Percentiles rank a stretch among this genome's conserved stretches.
Evolutionary conservation across 345 rosid species (phyloP).

Genomic region (Salix udensis): DNA sequence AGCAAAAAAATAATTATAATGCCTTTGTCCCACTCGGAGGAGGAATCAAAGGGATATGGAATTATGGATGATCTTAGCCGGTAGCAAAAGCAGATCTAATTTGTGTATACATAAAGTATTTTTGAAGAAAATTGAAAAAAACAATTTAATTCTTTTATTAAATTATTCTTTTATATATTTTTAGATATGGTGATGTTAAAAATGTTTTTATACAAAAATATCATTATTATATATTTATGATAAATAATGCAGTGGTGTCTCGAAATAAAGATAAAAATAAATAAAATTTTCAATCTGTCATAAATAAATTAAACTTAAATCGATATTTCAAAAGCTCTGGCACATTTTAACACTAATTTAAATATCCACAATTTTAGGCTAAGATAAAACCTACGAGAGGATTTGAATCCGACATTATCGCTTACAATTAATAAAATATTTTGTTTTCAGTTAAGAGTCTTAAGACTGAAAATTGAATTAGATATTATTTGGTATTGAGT

Average conservation of each 20-base stretch:
- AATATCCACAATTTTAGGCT: not conserved
- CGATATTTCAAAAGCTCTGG: too few relatives aligned
- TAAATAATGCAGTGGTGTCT: too few relatives aligned
- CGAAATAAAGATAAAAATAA: not conserved
- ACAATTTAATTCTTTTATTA: too few relatives aligned
- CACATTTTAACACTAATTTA: not conserved
- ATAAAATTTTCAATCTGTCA: not conserved
- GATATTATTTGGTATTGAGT: too few relatives aligned
- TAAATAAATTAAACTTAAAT: too few relatives aligned
- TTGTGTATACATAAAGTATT: not conserved
- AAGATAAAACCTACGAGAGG: not conserved
- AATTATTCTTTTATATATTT: too few relatives aligned
- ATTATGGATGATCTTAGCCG: not conserved
- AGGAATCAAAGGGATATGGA: not conserved
- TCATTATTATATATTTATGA: too few relatives aligned
- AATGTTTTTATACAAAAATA: too few relatives aligned
- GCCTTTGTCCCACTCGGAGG: not conserved
- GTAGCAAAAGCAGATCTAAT: not conserved
- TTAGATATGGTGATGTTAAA: too few relatives aligned
- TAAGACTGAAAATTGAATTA: too few relatives aligned
- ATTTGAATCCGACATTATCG: not conserved
- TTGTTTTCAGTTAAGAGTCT: too few relatives aligned
- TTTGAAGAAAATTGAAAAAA: too few relatives aligned
- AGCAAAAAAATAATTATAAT: not conserved
- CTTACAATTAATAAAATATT: not conserved